A percentile compares a stretch with the other conserved stretches of the same genome.
Conservation (phyloP, 495 filamentous ascomycete genomes). For the Neurospora tetraspora region DNA sequence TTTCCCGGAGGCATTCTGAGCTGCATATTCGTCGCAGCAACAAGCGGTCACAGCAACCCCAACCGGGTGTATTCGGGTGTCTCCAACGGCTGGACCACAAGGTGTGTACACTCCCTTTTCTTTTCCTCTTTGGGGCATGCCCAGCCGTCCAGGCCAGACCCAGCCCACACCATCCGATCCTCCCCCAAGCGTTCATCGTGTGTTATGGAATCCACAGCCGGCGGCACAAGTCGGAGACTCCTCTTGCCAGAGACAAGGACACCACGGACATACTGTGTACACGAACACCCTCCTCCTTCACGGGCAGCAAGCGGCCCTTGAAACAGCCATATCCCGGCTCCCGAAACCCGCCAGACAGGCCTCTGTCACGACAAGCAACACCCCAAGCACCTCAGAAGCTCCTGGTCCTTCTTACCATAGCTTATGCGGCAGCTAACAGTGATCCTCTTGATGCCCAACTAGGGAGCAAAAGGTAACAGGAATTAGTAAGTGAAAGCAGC, state of each 20-base stretch:
- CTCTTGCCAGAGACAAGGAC: neutral
- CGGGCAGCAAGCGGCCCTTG: neutral
- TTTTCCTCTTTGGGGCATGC: neutral
- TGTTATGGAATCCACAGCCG: neutral
- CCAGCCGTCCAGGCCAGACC: neutral
- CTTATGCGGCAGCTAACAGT: neutral
- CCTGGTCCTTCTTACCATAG: neutral
- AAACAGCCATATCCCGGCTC: neutral
- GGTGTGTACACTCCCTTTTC: neutral
- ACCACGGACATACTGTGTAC: neutral
- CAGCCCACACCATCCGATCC: neutral
- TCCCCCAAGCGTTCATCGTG: neutral
- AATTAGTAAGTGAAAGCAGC: neutral
- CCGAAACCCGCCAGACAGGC: neutral
- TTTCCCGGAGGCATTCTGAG: neutral
- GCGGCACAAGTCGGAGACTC: neutral
- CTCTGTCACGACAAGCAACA: neutral
- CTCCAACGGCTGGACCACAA: neutral
- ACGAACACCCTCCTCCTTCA: neutral
- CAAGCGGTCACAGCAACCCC: neutral
- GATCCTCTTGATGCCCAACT: neutral
- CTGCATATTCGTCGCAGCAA: neutral
- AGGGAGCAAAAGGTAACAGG: neutral
- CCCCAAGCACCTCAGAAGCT: neutral
- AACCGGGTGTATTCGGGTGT: neutral